Percentiles rank a stretch among this genome's conserved stretches.
phyloP scores from a whole-genome alignment of 352 stramenopile species.

The Thalassiosira tumida region DNA sequence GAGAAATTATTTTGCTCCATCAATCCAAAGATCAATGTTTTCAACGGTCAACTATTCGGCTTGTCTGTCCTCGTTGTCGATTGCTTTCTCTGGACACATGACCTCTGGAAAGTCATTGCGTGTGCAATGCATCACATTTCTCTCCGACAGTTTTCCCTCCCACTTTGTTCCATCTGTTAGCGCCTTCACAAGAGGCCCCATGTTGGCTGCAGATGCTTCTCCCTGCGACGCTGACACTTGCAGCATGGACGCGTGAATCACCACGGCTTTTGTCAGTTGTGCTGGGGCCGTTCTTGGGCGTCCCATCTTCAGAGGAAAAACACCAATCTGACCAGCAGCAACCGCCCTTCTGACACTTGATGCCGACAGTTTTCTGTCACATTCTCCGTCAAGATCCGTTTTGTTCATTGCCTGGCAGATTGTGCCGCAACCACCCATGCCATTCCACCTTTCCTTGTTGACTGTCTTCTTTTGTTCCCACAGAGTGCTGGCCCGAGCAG shows the following conservation, averaged over 20 bases:
- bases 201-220: neutral
- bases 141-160: neutral
- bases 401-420: too few species aligned
- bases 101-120: neutral
- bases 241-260: neutral
- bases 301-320: neutral
- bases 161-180: neutral
- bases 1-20: slow-evolving; percentile 14
- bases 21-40: slow-evolving; percentile 19
- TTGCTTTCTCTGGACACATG: neutral
- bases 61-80: slow-evolving; percentile 2
- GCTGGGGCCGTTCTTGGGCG: neutral
- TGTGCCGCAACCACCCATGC: too few species aligned
- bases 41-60: slow-evolving; percentile 6
- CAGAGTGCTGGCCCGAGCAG: too few species aligned
- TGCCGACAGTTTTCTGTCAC: neutral
- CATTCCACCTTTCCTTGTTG: too few species aligned
- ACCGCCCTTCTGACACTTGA: neutral
- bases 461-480: too few species aligned
- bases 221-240: neutral
- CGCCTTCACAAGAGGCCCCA: neutral
- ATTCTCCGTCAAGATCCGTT: neutral
- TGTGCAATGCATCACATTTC: neutral
- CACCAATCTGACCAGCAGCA: neutral
- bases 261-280: neutral